A percentile compares a stretch with the other conserved stretches of the same genome.
These are phyloP conservation scores for Haplosporangium gracile DNA, from an alignment of 192 early-diverging fungal species.

Conservation along the genomic window DNA sequence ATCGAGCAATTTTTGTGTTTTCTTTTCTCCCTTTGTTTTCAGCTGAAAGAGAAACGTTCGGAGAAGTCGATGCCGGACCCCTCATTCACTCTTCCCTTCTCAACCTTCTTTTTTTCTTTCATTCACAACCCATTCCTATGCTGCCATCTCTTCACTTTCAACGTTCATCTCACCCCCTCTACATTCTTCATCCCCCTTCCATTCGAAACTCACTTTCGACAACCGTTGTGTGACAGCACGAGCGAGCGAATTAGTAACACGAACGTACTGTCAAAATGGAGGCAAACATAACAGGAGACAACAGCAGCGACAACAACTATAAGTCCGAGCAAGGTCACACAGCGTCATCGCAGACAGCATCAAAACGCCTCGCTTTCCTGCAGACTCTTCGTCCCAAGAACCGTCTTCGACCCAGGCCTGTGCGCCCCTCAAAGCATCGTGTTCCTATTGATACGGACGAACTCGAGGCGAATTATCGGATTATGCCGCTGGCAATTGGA, in stretches of 20 bases:
- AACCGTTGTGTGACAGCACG: not conserved
- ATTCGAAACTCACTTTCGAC: not conserved
- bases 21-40: not conserved
- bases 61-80: too few relatives aligned
- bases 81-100: not conserved
- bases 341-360: not conserved
- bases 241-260: not conserved
- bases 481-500: conserved; percentile 5
- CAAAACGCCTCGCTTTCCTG: not conserved
- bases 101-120: not conserved
- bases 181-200: not conserved
- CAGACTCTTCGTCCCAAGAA: not conserved
- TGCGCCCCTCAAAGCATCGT: not conserved
- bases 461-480: not conserved
- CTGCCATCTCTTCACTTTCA: not conserved
- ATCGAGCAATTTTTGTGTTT: too few relatives aligned
- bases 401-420: not conserved
- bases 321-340: not conserved
- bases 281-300: not conserved
- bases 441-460: not conserved
- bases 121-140: not conserved
- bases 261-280: not conserved
- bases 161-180: not conserved
- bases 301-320: not conserved
- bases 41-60: not conserved